Evolutionary conservation across 2,329 filamentous ascomycete species (phyloP).

Genomic region (Penicillium sp.): DNA sequence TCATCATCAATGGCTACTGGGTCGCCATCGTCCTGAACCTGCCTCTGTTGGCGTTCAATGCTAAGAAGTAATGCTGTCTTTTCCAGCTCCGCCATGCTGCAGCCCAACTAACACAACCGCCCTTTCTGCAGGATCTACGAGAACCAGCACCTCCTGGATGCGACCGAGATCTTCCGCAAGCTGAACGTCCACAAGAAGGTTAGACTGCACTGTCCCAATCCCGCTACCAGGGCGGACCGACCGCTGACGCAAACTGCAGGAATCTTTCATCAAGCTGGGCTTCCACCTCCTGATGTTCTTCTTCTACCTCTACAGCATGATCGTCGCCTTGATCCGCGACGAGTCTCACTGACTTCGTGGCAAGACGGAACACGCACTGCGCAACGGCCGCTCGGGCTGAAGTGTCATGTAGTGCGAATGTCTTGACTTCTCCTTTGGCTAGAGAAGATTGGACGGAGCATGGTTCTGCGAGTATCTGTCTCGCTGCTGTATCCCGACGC

Average conservation of each 20-base stretch:
- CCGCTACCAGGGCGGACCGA: background rate
- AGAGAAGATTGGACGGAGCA: too few relatives aligned
- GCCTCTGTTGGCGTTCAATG: conserved; percentile 84
- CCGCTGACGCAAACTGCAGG: conserved; percentile 49
- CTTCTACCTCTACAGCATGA: conserved; percentile 99
- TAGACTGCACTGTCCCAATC: conserved; percentile 4
- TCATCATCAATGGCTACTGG: conserved; percentile 99
- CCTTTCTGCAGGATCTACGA: conserved; percentile 66
- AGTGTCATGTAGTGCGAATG: too few relatives aligned
- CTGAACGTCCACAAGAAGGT: conserved; percentile 99
- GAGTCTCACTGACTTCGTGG: conserved; percentile 64
- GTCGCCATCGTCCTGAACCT: conserved; percentile 82
- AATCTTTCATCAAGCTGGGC: conserved; percentile 97
- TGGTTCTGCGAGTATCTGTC: too few relatives aligned
- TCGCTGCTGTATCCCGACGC: too few relatives aligned
- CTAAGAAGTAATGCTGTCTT: conserved; percentile 86
- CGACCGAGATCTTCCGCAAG: conserved; percentile 98
- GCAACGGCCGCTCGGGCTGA: conserved; percentile 25
- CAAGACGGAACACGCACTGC: conserved; percentile 35
- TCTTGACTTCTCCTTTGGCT: too few relatives aligned
- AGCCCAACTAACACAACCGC: too few relatives aligned
- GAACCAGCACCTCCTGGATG: conserved; percentile 92
- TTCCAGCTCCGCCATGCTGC: too few relatives aligned
- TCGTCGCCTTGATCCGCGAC: conserved; percentile 90
- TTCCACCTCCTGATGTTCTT: conserved; percentile 99